Percentiles rank a stretch among this genome's conserved stretches.
These are phyloP conservation scores for Rhododendron mucronatum DNA, from an alignment of 148 eudicot genomes.

Conservation along the genomic window DNA sequence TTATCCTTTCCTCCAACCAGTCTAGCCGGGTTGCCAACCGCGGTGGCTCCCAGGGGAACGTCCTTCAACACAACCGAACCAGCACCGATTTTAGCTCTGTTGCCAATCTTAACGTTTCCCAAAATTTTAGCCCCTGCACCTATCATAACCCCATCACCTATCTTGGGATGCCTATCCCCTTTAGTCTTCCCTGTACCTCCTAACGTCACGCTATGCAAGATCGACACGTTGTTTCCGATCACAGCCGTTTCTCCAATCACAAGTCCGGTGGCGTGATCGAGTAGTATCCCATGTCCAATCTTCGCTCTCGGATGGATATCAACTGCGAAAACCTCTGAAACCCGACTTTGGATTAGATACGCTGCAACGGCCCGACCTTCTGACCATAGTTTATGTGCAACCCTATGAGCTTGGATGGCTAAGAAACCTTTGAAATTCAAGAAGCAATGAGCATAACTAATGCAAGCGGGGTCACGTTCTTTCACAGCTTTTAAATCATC, in stretches of 20 bases:
- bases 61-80: slow-evolving; percentile 34
- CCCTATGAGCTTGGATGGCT: slow-evolving; percentile 48
- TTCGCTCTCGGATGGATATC: slow-evolving; percentile 50
- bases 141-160: slow-evolving; percentile 47
- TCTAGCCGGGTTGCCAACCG: slow-evolving; percentile 54
- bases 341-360: slow-evolving; percentile 31
- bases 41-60: slow-evolving; percentile 35
- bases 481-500: slow-evolving; percentile 35
- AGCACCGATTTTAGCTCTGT: slow-evolving; percentile 39
- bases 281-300: slow-evolving; percentile 37
- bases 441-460: slow-evolving; percentile 41
- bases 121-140: slow-evolving; percentile 43
- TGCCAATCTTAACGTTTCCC: slow-evolving; percentile 30
- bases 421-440: slow-evolving; percentile 52
- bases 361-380: slow-evolving; percentile 27
- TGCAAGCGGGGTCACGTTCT: slow-evolving; percentile 51
- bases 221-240: slow-evolving; percentile 38
- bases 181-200: slow-evolving; percentile 48
- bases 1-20: slow-evolving; percentile 21
- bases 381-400: slow-evolving; percentile 33
- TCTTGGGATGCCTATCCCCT: slow-evolving; percentile 52
- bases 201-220: slow-evolving; percentile 44
- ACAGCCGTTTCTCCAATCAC: slow-evolving; percentile 55
- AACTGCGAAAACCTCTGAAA: slow-evolving; percentile 45
- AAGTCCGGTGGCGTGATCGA: slow-evolving; percentile 55